Evolutionary conservation across 1,284 basidiomycete genomes (phyloP).

Genomic region (Schizophyllum commune): DNA sequence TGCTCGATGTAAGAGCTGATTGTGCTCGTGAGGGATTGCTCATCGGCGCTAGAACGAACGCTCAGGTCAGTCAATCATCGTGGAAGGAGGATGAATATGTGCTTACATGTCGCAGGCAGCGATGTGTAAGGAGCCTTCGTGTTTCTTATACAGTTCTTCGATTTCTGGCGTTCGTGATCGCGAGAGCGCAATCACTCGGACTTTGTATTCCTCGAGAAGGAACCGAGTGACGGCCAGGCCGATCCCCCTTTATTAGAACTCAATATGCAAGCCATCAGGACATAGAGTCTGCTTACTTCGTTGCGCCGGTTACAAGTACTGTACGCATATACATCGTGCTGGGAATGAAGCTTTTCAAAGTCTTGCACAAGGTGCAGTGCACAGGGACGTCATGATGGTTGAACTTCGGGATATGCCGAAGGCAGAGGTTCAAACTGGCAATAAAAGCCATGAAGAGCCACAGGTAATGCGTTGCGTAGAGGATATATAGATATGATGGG

Average conservation of each 20-base stretch:
- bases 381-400: no score
- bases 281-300: not conserved
- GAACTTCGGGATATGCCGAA: no score
- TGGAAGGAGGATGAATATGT: constrained; percentile 8
- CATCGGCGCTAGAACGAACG: constrained; percentile 40
- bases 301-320: not conserved
- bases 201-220: constrained; percentile 53
- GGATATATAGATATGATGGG: no score
- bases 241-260: constrained; percentile 52
- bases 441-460: no score
- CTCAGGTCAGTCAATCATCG: constrained; percentile 1
- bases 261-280: not conserved
- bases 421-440: no score
- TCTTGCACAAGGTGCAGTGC: not conserved
- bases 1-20: constrained; percentile 38
- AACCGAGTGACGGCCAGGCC: constrained; percentile 66
- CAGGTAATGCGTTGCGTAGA: no score
- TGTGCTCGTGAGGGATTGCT: constrained; percentile 44
- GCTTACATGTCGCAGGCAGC: constrained; percentile 71
- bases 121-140: constrained; percentile 38
- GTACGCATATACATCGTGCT: not conserved
- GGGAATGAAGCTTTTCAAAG: no score
- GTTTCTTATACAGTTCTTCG: constrained; percentile 31
- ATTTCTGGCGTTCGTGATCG: constrained; percentile 63
- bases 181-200: constrained; percentile 70